phyloP scores from a whole-genome alignment of 495 filamentous ascomycete genomes.

The Aspergillus sclerotioniger region DNA sequence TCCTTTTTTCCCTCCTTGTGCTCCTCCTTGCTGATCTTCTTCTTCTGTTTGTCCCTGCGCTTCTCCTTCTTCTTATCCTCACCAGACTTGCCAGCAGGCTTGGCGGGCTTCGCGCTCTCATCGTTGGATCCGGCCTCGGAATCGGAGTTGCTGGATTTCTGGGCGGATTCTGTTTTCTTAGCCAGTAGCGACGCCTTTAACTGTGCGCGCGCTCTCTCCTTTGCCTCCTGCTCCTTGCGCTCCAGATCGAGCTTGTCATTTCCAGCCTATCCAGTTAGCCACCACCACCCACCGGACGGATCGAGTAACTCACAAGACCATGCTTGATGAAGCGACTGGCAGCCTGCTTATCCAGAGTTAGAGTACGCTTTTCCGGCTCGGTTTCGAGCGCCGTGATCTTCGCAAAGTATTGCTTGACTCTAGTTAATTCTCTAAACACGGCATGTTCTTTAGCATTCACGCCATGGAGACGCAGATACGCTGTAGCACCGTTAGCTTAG shows the following conservation, averaged over 20 bases:
- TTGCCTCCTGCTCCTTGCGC: conserved; percentile 51
- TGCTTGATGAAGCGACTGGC: conserved; percentile 77
- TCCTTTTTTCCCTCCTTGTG: conserved; percentile 32
- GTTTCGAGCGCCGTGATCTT: conserved; percentile 75
- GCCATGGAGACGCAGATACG: conserved; percentile 75
- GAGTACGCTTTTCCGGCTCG: conserved; percentile 50
- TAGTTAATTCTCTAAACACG: conserved; percentile 76
- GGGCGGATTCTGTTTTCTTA: conserved; percentile 26
- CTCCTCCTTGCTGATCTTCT: conserved; percentile 30
- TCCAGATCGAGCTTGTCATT: conserved; percentile 61
- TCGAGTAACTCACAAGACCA: conserved; percentile 56
- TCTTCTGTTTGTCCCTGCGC: conserved; percentile 24
- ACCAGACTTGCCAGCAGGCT: conserved; percentile 7
- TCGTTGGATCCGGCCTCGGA: conserved; percentile 30
- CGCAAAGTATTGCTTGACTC: conserved; percentile 87
- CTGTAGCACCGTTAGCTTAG: conserved; percentile 41
- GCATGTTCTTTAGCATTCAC: conserved; percentile 79
- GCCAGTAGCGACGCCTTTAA: conserved; percentile 47
- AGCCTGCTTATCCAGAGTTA: conserved; percentile 74
- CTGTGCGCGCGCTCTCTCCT: conserved; percentile 50
- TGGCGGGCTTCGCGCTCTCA: conserved; percentile 15
- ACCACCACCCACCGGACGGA: neutral
- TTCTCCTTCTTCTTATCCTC: conserved; percentile 25
- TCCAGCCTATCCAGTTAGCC: conserved; percentile 47
- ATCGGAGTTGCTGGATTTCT: conserved; percentile 22